Evolutionary conservation across 2,329 filamentous ascomycete genomes (phyloP).

Genomic region (Neopestalotiopsis sp.): DNA sequence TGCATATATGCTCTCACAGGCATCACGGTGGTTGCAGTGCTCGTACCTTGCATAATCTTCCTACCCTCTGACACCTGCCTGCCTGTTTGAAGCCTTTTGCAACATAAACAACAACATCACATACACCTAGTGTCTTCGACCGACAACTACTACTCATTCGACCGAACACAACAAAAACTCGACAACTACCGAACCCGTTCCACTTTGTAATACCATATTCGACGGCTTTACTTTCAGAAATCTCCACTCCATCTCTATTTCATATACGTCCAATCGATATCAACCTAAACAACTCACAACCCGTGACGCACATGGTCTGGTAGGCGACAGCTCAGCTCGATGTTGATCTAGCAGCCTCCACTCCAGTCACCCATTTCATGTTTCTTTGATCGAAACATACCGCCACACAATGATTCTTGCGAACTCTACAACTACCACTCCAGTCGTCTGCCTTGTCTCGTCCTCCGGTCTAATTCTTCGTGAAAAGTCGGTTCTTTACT

Average conservation of each 20-base stretch:
- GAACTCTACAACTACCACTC: slow-evolving; percentile 51
- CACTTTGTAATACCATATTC: slow-evolving; percentile 5
- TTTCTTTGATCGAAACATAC: slow-evolving; percentile 37
- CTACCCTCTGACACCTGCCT: slow-evolving; percentile 20
- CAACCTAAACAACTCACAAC: slow-evolving; percentile 7
- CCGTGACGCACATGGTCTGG: slow-evolving; percentile 30
- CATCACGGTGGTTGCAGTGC: slow-evolving; percentile 34
- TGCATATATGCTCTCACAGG: slow-evolving; percentile 28
- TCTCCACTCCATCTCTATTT: not conserved
- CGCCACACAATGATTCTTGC: slow-evolving; percentile 63
- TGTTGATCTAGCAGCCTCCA: slow-evolving; percentile 38
- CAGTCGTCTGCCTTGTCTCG: slow-evolving; percentile 69
- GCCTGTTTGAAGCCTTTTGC: slow-evolving; percentile 12
- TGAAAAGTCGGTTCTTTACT: slow-evolving; percentile 56
- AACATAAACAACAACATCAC: not conserved
- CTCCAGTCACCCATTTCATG: slow-evolving; percentile 38
- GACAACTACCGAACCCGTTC: not conserved
- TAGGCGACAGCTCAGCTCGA: slow-evolving; percentile 37
- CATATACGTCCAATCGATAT: not conserved
- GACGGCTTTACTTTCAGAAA: not conserved
- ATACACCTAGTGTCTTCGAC: not conserved
- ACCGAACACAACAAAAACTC: not conserved
- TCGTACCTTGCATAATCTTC: slow-evolving; percentile 39
- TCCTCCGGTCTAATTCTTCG: slow-evolving; percentile 64
- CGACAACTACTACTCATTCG: not conserved